Percentiles rank a stretch among this genome's conserved stretches.
Evolutionary conservation across 2,329 filamentous ascomycete species (phyloP).

Genomic region (Fusarium gaditjirri): DNA sequence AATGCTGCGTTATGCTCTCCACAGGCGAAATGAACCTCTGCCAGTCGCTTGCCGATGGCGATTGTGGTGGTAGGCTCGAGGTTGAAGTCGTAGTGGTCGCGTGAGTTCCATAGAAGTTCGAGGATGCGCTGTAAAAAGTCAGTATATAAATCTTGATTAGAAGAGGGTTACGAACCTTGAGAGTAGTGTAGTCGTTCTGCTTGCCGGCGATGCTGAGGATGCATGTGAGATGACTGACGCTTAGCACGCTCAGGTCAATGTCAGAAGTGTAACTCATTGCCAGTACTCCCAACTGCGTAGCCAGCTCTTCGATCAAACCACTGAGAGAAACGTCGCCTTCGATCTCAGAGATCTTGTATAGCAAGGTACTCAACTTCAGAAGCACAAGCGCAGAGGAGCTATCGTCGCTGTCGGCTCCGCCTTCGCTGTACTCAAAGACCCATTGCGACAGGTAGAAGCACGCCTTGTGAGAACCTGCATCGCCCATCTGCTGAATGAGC

Average conservation of each 20-base stretch:
- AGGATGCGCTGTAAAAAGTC: neutral
- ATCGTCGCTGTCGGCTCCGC: neutral
- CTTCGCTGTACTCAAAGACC: neutral
- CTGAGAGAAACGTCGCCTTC: neutral
- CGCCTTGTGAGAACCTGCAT: neutral
- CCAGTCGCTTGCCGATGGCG: neutral
- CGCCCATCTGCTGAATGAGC: neutral
- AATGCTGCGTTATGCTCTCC: neutral
- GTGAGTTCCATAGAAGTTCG: neutral
- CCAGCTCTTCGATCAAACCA: neutral
- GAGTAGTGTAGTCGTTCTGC: neutral
- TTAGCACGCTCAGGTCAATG: neutral
- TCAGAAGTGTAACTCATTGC: neutral
- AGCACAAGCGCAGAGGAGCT: neutral
- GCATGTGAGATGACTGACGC: neutral
- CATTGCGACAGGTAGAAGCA: neutral
- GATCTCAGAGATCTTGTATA: neutral
- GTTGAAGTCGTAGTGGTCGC: neutral
- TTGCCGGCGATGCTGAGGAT: neutral
- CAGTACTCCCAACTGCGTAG: neutral
- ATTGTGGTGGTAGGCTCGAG: neutral
- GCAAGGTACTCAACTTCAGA: neutral
- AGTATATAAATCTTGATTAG: neutral
- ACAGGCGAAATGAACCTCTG: neutral
- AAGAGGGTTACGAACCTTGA: neutral